phyloP scores from a whole-genome alignment of 106 monocot species.

The Apostasia ramifera region DNA sequence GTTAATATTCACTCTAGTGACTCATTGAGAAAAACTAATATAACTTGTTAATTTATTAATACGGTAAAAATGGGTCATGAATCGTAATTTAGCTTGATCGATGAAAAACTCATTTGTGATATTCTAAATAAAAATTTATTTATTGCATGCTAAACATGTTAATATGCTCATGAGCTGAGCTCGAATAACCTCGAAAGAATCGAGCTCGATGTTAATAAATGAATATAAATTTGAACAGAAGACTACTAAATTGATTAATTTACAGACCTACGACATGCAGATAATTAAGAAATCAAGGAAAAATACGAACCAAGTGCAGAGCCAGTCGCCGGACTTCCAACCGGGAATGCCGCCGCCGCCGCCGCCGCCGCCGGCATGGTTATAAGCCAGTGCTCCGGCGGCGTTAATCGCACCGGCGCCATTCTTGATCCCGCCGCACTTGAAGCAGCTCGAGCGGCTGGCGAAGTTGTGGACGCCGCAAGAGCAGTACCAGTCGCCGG shows the following conservation, averaged over 20 bases:
- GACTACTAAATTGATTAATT: not conserved
- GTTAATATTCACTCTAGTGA: too few relatives aligned
- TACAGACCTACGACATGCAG: too few relatives aligned
- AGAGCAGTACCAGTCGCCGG: conserved; percentile 92
- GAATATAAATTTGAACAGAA: not conserved
- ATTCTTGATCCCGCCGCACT: conserved; percentile 64
- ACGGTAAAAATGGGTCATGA: too few relatives aligned
- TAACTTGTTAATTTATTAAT: too few relatives aligned
- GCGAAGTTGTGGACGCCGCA: conserved; percentile 94
- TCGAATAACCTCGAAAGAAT: too few relatives aligned
- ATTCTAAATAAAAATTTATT: too few relatives aligned
- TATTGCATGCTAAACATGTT: too few relatives aligned
- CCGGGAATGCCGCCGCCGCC: conserved; percentile 31
- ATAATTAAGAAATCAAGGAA: not conserved
- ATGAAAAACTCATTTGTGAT: too few relatives aligned
- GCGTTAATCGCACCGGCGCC: conserved; percentile 17
- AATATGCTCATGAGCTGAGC: too few relatives aligned
- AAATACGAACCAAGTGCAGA: conserved; percentile 55
- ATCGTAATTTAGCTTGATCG: too few relatives aligned
- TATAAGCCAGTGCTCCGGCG: conserved; percentile 19
- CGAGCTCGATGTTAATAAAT: too few relatives aligned
- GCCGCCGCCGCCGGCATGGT: conserved; percentile 11
- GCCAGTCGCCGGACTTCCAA: conserved; percentile 96
- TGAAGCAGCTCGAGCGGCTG: conserved; percentile 84
- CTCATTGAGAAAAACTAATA: too few relatives aligned